Base-by-base conservation (phyloP, 257 asterid genomes). In the Fraxinus americana region DNA sequence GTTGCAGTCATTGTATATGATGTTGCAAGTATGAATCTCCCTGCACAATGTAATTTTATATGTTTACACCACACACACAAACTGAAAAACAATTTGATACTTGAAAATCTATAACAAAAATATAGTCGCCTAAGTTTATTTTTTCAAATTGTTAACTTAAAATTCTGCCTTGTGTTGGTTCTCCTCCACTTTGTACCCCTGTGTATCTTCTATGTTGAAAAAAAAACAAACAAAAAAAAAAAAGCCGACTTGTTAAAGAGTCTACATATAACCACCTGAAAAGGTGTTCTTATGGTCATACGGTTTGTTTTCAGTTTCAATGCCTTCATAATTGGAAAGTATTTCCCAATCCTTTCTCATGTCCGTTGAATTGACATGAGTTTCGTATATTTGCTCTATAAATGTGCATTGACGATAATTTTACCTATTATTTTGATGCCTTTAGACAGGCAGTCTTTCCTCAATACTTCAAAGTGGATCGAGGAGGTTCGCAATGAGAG, bases 401-500 rank as follows among this genome's bases (percentile, higher is more conserved):
- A 50, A 50, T 17, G 61, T 16, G 7, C 61, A 50, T 50, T 16
- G n/a, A 50, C 8, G 9, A 14, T 50, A 70, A 41, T 54, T 63
- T 81, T 70, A 71, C 74, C 74, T 77, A 25, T 19, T 79, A 29
- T 19, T 50, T 50, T 50, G 23, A 29, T 45, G 39, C 23, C 52
- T 67, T 79, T 86, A 93, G 97, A 91, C 80, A 84, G 97, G 78
- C 96, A 93, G 78, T 85, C 97, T 75, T 93, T 93, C 80, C 91
- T 93, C 59, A 93, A 93, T 79, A 93, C 98, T 61, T 78, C 96
- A 76, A 93, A 93, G 82, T 93, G 96, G 97, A 90, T 91, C 19
- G 98, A 93, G 88, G 98, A 93, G 89, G 98, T 93, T 74, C 98
- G 98, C 69, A 88, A 91, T 66, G 98, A 93, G 89, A 85, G 98